Evolutionary conservation across 257 asterid genomes (phyloP), one percentile per base, ranked within the genome.

Genomic region (Fraxinus excelsior): DNA sequence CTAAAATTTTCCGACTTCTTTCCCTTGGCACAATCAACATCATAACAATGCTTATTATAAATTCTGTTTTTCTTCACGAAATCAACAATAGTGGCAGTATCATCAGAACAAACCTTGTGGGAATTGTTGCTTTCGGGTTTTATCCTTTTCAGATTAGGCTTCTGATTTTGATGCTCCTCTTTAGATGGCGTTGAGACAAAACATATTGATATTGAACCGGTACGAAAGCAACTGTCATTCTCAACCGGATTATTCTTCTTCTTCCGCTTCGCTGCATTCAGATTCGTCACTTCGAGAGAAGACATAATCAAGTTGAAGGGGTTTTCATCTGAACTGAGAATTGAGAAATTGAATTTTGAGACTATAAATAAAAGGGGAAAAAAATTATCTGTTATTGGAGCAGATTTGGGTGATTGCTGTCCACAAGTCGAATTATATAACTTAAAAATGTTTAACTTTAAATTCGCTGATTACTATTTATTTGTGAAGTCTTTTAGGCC

Each of bases 71-170:
- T n/a, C 32, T 62, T 62, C 58, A 9, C 31, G 13, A 34, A 70
- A 81, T 76, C 75, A 51, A 10, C 38, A 21, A 18, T 38, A 65
- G 25, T 13, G 21, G 76, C 64, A 16, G 82, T 74, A 77, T 67
- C 75, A 19, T 56, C 68, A 25, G 66, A 18, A 65, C 74, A 25
- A 62, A 81, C 82, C 79, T 73, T 35, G 11, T 76, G 56, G 13
- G 40, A 80, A 58, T 80, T 62, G 35, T 31, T 49, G 8, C 67
- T 16, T 5, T 60, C 2, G 31, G 67, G 26, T 62, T 76, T 67
- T 12, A 18, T 46, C 69, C 11, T 72, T 46, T 32, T 37, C 78
- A 34, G 35, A 49, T 31, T 70, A 28, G 28, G 28, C 31, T 60
- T 60, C 5, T 7, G 67, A 60, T 23, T 2, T 44, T 70, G 76